These are phyloP conservation scores for Elaeis guineensis DNA, from an alignment of 176 grass and related monocot genomes.

Conservation along the genomic window DNA sequence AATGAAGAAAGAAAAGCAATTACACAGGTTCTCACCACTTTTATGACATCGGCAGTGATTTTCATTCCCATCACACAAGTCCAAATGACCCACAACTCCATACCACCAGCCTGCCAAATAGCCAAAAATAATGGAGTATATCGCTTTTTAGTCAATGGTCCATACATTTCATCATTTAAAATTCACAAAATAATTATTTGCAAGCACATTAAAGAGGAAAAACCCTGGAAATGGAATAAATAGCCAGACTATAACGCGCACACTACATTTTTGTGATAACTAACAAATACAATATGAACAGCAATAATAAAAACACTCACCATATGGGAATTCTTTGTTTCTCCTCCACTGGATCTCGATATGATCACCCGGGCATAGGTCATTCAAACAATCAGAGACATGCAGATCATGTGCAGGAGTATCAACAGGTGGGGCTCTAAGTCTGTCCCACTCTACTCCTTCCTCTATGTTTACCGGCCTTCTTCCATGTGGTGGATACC, in stretches of 20 bases:
- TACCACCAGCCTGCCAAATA: conserved; percentile 79
- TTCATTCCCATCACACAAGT: conserved; percentile 44
- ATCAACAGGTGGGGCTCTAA: conserved; percentile 48
- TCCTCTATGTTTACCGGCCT: conserved; percentile 61
- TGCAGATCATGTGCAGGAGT: conserved; percentile 59
- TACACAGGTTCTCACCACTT: conserved; percentile 43
- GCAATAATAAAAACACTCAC: conserved; percentile 14
- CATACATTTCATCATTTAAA: no score
- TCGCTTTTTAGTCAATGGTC: no score
- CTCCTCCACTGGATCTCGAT: conserved; percentile 94
- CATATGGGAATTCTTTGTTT: conserved; percentile 90
- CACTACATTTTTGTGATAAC: no score
- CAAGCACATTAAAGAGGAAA: neutral
- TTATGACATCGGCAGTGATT: conserved; percentile 65
- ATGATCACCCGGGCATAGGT: conserved; percentile 50
- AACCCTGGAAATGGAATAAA: neutral
- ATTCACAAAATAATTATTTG: no score
- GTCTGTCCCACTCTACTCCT: conserved; percentile 56
- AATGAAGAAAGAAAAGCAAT: no score
- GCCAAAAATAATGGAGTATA: no score
- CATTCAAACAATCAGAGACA: conserved; percentile 42
- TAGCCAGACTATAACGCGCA: no score
- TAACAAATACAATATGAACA: no score
- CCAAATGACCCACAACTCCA: conserved; percentile 70
- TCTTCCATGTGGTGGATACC: conserved; percentile 75